phyloP scores from a whole-genome alignment of 23 red algal genomes.

The Cyanidioschyzon merolae region DNA sequence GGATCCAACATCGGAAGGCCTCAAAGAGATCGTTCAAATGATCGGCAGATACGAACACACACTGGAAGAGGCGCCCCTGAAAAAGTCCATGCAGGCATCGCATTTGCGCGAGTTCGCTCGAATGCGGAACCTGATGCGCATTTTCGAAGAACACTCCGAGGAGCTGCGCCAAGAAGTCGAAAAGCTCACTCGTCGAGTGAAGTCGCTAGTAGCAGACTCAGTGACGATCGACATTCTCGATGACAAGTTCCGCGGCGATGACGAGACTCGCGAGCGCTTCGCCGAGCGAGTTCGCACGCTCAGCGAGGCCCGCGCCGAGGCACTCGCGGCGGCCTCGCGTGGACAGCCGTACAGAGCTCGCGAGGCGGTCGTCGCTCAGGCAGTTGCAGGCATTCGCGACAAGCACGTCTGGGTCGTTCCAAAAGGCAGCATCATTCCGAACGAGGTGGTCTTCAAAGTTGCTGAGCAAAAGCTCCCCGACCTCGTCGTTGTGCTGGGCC shows the following conservation, averaged over 20 bases:
- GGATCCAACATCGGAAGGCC: not conserved
- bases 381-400: not conserved
- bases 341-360: not conserved
- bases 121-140: constrained; percentile 6
- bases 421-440: not conserved
- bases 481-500: constrained; percentile 13
- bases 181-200: not conserved
- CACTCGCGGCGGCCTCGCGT: not conserved
- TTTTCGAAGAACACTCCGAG: constrained; percentile 2
- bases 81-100: constrained; percentile 7
- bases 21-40: constrained; percentile 8
- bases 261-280: not conserved
- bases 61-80: constrained; percentile 14
- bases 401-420: constrained; percentile 9
- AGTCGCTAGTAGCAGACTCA: not conserved
- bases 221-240: constrained; percentile 2
- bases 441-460: constrained; percentile 1
- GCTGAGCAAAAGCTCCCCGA: constrained; percentile 9
- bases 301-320: not conserved
- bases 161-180: not conserved
- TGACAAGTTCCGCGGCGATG: constrained; percentile 1
- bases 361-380: not conserved
- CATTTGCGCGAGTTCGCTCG: constrained; percentile 6
- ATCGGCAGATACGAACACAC: constrained; percentile 9
- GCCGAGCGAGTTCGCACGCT: not conserved